Evolutionary conservation across 208 protist genomes (phyloP).

Genomic region (Trypanosoma boissoni): DNA sequence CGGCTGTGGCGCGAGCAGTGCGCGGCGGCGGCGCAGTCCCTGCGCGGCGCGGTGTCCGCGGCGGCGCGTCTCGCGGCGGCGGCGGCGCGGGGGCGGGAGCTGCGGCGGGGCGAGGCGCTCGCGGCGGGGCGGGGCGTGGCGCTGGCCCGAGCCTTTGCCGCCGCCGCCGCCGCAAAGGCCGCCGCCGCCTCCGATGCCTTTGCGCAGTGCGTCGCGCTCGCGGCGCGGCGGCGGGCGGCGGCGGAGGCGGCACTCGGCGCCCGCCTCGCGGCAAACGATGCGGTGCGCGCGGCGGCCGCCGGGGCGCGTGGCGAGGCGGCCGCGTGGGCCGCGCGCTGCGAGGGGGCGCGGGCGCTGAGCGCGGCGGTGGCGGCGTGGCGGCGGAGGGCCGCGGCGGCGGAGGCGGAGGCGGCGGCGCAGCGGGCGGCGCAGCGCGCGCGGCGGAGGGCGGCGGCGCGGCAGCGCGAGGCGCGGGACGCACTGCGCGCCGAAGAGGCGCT

Average conservation of each 20-base stretch:
- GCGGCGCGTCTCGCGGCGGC: constrained; percentile 14
- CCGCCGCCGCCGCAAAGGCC: no score
- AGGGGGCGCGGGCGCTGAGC: not conserved
- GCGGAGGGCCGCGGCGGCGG: no score
- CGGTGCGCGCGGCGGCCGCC: constrained; percentile 1
- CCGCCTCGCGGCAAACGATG: not conserved
- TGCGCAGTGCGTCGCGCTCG: not conserved
- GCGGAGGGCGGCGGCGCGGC: no score
- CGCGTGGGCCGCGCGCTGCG: not conserved
- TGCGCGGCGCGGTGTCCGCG: no score
- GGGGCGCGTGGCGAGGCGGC: constrained; percentile 6
- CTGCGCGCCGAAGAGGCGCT: constrained; percentile 54
- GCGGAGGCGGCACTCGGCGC: not conserved
- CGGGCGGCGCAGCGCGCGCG: no score
- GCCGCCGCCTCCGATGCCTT: no score
- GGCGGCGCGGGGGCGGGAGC: constrained; percentile 15
- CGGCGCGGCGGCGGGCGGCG: no score
- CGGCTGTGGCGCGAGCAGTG: not conserved
- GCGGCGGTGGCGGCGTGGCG: not conserved
- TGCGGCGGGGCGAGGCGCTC: no score
- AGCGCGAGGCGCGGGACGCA: constrained; percentile 29
- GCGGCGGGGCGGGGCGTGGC: no score
- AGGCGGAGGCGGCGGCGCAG: no score
- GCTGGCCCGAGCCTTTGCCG: constrained; percentile 10
- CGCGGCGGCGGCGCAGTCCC: not conserved